A percentile compares a stretch with the other conserved stretches of the same genome.
Evolutionary conservation across 2,329 filamentous ascomycete species (phyloP).

Genomic region (Thelonectria rubi): DNA sequence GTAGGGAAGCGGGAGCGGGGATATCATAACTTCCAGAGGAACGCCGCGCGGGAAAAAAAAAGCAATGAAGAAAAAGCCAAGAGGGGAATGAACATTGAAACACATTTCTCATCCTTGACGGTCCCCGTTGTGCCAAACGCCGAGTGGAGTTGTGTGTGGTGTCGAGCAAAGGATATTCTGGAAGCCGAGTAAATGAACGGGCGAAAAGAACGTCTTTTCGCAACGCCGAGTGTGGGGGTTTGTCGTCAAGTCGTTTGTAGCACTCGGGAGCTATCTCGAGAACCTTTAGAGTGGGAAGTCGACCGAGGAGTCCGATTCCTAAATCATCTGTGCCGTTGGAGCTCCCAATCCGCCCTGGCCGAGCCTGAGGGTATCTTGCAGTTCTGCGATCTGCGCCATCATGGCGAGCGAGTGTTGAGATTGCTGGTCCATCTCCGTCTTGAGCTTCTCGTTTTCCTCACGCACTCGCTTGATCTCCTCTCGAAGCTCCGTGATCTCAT

Average conservation of each 20-base stretch:
- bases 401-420: constrained; percentile 56
- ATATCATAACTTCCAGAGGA: constrained; percentile 43
- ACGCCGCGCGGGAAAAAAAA: constrained; percentile 36
- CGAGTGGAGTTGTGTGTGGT: constrained; percentile 27
- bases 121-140: constrained; percentile 33
- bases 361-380: constrained; percentile 55
- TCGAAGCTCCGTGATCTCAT: constrained; percentile 65
- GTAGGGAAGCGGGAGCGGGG: constrained; percentile 35
- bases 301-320: neutral
- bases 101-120: constrained; percentile 25
- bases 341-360: constrained; percentile 46
- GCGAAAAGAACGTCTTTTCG: constrained; percentile 19
- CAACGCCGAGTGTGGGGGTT: constrained; percentile 8
- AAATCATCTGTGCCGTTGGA: constrained; percentile 55
- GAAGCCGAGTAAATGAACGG: constrained; percentile 5
- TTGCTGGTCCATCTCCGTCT: constrained; percentile 59
- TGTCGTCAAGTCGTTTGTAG: constrained; percentile 14
- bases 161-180: constrained; percentile 6
- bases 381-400: constrained; percentile 59
- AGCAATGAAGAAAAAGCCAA: constrained; percentile 9
- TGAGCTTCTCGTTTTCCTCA: constrained; percentile 70
- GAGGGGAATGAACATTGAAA: constrained; percentile 8
- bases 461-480: constrained; percentile 73
- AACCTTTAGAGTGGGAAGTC: constrained; percentile 11
- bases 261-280: neutral